Evolutionary conservation across 768 basidiomycete species (phyloP), one percentile per base, ranked within the genome.

Genomic region (Calocybe indica): DNA sequence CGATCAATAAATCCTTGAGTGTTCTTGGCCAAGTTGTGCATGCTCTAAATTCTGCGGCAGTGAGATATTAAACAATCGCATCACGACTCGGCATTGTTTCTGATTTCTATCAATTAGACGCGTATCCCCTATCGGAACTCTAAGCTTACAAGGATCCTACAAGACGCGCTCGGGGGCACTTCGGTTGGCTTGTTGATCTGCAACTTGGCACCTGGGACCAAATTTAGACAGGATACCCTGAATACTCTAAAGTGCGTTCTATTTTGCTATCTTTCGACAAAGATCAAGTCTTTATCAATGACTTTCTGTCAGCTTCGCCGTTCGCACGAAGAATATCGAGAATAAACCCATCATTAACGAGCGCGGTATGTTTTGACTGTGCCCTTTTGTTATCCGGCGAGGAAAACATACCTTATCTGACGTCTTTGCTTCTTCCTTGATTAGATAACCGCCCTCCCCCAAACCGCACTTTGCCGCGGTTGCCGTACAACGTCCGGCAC

Each of bases 111-210:
- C 32, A 22, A 22, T 22, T 50, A 88, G 84, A 69, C 80, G 29
- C 82, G 89, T 15, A 85, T 94, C 50, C 92, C 92, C 0, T 94
- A 93, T 59, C 82, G 92, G 38, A 88, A 94, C 61, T 88, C 89
- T 0, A 92, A 92, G 60, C 72, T 94, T 32, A 95, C 92, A 0
- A 74, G 92, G 22, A 83, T 94, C 44, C 75, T 95, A 1, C 90
- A 93, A 82, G 90, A 92, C 52, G 90, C 91, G 0, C 79, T 95
- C 1, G 90, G 90, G 14, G 92, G 92, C 9, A 74, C 78, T 1
- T 85, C 88, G 0, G 74, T 88, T 7, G 88, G 88, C 1, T 66
- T 94, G 14, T 70, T 94, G 37, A 88, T 95, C 31, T 92, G 90
- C 63, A 92, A 92, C 55, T 69, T 95, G 7, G 88, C 92, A 7